Percentiles rank a stretch among this genome's conserved stretches.
Evolutionary conservation across 148 eudicot genomes (phyloP).

Genomic region (Chenopodium berlandieri): DNA sequence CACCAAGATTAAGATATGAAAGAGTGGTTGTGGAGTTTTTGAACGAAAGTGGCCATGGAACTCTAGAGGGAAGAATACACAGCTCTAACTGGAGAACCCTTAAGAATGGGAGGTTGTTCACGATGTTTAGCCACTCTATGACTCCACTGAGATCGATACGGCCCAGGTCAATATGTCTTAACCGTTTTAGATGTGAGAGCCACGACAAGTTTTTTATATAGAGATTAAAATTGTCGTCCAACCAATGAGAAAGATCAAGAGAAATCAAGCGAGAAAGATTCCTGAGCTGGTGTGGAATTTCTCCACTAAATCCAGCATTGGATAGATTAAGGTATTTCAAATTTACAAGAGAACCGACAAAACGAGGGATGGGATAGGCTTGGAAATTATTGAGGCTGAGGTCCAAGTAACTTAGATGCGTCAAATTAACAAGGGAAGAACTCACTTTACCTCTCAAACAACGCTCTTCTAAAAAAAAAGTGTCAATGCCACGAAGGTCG

Average conservation of each 20-base stretch:
- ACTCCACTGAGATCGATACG: no score
- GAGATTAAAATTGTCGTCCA: no score
- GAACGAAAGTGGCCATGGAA: neutral
- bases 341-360: neutral
- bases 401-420: constrained; percentile 7
- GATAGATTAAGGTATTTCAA: neutral
- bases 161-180: no score
- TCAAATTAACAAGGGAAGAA: neutral
- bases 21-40: no score
- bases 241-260: neutral
- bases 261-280: neutral
- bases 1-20: constrained; percentile 3
- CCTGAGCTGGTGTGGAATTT: constrained; percentile 1
- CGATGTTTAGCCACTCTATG: no score
- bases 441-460: constrained; percentile 2
- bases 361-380: neutral
- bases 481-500: no score
- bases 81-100: neutral
- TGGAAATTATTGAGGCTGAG: neutral
- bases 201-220: no score
- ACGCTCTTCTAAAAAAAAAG: no score
- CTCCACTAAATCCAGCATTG: neutral
- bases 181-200: no score
- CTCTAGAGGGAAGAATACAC: neutral
- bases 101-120: constrained; percentile 6